Percentiles rank a stretch among this genome's conserved stretches.
Evolutionary conservation across 208 protist species (phyloP).

Genomic region (Borovskyia barvae): DNA sequence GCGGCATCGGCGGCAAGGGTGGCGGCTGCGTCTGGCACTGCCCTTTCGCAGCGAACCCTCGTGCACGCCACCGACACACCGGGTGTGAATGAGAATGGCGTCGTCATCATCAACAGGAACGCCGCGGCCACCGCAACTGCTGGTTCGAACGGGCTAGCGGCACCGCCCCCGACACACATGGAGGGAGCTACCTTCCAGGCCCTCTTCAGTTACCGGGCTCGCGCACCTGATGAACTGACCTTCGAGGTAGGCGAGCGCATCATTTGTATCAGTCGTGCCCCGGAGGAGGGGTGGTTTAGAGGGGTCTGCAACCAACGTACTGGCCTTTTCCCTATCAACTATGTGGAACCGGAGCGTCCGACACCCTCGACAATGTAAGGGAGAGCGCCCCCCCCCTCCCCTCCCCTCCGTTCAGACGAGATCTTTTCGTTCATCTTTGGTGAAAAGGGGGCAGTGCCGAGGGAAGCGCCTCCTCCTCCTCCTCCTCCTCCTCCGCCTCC

Average conservation of each 20-base stretch:
- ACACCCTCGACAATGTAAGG: conserved; percentile 1
- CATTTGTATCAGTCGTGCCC: conserved; percentile 67
- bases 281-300: conserved; percentile 90
- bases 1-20: not conserved
- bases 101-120: conserved; percentile 5
- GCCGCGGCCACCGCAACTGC: conserved; percentile 2
- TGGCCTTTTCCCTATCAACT: conserved; percentile 88
- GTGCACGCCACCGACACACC: not conserved
- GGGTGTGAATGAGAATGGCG: not conserved
- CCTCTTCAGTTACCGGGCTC: conserved; percentile 74
- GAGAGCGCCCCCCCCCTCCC: too few relatives aligned
- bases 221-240: conserved; percentile 82
- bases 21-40: not conserved
- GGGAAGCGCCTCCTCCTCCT: too few relatives aligned
- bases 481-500: too few relatives aligned
- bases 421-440: too few relatives aligned
- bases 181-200: conserved; percentile 74
- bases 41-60: not conserved
- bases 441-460: too few relatives aligned
- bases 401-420: too few relatives aligned
- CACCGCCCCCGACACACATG: conserved; percentile 30
- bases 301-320: conserved; percentile 89
- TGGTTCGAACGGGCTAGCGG: conserved; percentile 1
- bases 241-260: conserved; percentile 76
- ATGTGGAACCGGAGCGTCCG: conserved; percentile 43